A percentile compares a stretch with the other conserved stretches of the same genome.
Conservation (phyloP, 495 filamentous ascomycete species). For the Platismatia glauca region DNA sequence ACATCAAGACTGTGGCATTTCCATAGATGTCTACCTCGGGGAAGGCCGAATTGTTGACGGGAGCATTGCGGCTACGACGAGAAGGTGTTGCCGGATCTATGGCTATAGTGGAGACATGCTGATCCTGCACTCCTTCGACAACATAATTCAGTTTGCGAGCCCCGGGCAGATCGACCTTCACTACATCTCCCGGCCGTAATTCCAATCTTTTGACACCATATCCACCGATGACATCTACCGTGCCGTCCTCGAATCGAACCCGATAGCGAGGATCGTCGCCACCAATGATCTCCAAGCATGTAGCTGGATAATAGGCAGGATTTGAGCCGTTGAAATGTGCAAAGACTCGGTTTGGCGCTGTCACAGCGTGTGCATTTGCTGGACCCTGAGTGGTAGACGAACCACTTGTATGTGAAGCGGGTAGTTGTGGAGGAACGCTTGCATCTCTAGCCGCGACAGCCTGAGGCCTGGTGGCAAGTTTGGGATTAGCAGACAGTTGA, state of each 20-base stretch:
- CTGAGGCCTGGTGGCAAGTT: background rate
- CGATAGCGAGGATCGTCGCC: constrained; percentile 35
- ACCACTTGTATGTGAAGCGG: background rate
- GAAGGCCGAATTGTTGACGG: constrained; percentile 27
- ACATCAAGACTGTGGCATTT: constrained; percentile 35
- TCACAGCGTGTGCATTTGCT: background rate
- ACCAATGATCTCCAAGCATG: constrained; percentile 37
- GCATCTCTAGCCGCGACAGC: background rate
- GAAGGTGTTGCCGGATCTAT: constrained; percentile 14
- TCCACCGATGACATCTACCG: constrained; percentile 30
- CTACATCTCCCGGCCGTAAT: constrained; percentile 39
- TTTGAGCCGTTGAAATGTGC: constrained; percentile 43
- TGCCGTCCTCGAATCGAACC: constrained; percentile 43
- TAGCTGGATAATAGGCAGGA: constrained; percentile 43
- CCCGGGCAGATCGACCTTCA: constrained; percentile 43
- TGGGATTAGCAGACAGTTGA: background rate
- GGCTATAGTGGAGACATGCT: constrained; percentile 13
- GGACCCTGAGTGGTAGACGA: background rate
- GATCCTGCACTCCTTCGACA: constrained; percentile 37
- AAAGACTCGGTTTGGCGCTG: constrained; percentile 42
- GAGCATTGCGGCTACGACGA: constrained; percentile 18
- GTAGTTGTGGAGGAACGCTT: background rate
- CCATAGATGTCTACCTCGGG: constrained; percentile 42
- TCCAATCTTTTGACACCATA: constrained; percentile 37
- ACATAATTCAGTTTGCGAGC: constrained; percentile 40